Evolutionary conservation across 2,329 filamentous ascomycete genomes (phyloP).

Genomic region (Fusarium udum): DNA sequence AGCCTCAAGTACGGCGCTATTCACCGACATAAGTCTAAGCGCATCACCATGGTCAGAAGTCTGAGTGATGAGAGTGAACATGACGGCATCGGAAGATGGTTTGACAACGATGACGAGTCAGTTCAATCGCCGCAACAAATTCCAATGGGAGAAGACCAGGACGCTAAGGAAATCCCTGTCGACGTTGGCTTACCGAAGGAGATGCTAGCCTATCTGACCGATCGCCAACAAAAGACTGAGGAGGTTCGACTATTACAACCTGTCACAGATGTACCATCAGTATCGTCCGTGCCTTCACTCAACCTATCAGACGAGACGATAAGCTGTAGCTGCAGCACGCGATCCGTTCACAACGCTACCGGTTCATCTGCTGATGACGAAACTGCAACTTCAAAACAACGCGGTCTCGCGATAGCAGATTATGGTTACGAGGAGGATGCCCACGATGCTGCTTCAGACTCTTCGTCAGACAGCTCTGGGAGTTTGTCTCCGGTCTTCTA

Average conservation of each 20-base stretch:
- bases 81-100: not conserved
- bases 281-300: not conserved
- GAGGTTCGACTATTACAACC: not conserved
- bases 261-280: not conserved
- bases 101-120: not conserved
- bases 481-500: not conserved
- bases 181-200: not conserved
- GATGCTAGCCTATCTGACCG: not conserved
- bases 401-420: rapidly evolving
- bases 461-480: not conserved
- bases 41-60: not conserved
- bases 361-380: not conserved
- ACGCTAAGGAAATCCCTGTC: not conserved
- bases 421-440: too few species aligned
- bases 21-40: not conserved
- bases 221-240: not conserved
- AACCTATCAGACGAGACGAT: not conserved
- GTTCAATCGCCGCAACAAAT: not conserved
- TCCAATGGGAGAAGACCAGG: not conserved
- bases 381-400: too few species aligned
- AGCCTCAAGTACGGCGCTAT: not conserved
- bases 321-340: not conserved
- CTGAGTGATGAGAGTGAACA: not conserved
- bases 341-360: not conserved
- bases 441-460: not conserved